Evolutionary conservation across 2,329 filamentous ascomycete species (phyloP).

Genomic region (Alternaria postmessia): DNA sequence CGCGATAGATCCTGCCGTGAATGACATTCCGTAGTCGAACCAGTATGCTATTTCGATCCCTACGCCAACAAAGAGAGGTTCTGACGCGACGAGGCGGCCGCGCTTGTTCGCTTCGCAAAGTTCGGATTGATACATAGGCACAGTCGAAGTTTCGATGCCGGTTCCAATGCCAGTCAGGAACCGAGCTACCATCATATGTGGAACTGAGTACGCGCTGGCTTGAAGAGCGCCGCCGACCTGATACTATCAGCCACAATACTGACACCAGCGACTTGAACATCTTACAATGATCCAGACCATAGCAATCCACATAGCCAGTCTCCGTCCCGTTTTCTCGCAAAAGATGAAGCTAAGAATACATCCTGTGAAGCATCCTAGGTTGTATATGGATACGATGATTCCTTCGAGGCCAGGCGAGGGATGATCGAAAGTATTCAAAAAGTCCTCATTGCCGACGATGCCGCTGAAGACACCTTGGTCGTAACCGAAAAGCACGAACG

Average conservation of each 20-base stretch:
- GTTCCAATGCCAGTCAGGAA: conserved; percentile 62
- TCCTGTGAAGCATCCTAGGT: conserved; percentile 50
- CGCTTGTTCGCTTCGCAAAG: conserved; percentile 63
- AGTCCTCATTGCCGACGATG: conserved; percentile 54
- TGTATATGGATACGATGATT: conserved; percentile 56
- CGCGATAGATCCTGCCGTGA: conserved; percentile 52
- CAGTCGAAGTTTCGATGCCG: conserved; percentile 63
- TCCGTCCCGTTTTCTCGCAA: conserved; percentile 49
- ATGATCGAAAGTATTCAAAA: conserved; percentile 51
- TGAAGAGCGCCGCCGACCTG: conserved; percentile 51
- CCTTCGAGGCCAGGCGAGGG: conserved; percentile 51
- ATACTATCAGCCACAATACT: neutral
- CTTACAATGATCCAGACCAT: conserved; percentile 53
- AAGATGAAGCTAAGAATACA: conserved; percentile 50
- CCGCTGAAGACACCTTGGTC: conserved; percentile 52
- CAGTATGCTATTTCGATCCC: conserved; percentile 58
- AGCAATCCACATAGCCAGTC: conserved; percentile 53
- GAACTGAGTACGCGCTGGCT: conserved; percentile 41
- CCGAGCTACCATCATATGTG: conserved; percentile 61
- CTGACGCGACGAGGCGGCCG: conserved; percentile 67
- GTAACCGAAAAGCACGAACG: conserved; percentile 47
- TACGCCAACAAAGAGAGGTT: conserved; percentile 59
- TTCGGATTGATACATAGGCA: conserved; percentile 63
- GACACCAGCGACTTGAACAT: neutral
- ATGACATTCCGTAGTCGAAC: conserved; percentile 50